These are phyloP conservation scores for Thelonectria blattea DNA, from an alignment of 2,329 filamentous ascomycete species.

Conservation along the genomic window DNA sequence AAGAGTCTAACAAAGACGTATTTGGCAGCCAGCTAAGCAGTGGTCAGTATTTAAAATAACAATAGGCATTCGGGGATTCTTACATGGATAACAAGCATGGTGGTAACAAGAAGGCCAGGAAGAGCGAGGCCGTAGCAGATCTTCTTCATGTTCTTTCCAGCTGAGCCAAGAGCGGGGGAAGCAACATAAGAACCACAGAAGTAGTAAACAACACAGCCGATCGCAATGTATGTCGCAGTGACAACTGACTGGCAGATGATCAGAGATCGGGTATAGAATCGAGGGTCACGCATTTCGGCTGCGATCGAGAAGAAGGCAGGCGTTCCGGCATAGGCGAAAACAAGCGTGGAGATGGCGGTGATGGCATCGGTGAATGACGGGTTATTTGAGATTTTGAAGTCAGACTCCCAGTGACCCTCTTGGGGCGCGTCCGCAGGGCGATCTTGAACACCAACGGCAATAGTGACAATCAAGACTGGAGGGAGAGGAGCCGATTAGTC, in stretches of 20 bases:
- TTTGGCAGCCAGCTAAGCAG: not conserved
- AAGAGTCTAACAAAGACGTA: not conserved
- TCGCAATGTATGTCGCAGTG: conserved; percentile 41
- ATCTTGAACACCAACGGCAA: conserved; percentile 27
- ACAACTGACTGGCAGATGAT: conserved; percentile 37
- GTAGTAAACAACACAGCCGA: conserved; percentile 50
- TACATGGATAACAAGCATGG: not conserved
- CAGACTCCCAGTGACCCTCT: conserved; percentile 33
- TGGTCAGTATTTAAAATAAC: not conserved
- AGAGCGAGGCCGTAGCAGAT: conserved; percentile 48
- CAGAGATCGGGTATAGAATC: conserved; percentile 32
- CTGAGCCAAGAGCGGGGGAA: conserved; percentile 53
- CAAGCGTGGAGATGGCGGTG: conserved; percentile 39
- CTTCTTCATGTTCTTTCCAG: conserved; percentile 49
- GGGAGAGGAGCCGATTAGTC: not conserved
- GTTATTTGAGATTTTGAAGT: conserved; percentile 39
- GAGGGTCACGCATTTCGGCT: conserved; percentile 42
- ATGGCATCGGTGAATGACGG: conserved; percentile 42
- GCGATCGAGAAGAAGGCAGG: conserved; percentile 43
- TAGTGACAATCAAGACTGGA: conserved; percentile 15
- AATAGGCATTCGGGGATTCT: not conserved
- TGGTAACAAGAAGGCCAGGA: conserved; percentile 37
- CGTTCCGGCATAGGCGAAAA: conserved; percentile 47
- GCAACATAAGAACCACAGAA: conserved; percentile 54
- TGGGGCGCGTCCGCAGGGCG: conserved; percentile 23